Percentiles rank a stretch among this genome's conserved stretches.
Evolutionary conservation across 169 alveolate species (phyloP).

Genomic region (Plasmodium inui): DNA sequence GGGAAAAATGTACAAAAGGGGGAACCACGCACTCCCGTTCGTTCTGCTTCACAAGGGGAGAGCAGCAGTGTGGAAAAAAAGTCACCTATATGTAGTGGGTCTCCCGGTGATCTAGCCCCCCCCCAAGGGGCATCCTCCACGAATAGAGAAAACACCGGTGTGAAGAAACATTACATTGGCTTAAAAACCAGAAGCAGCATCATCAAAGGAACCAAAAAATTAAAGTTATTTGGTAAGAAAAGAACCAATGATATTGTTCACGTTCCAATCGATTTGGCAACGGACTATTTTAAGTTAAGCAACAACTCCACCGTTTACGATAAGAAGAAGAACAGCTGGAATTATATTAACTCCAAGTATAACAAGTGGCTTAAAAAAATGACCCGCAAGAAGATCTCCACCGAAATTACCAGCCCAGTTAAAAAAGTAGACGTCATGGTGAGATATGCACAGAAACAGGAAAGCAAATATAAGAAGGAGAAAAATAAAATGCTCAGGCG

Average conservation of each 20-base stretch:
- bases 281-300: constrained; percentile 56
- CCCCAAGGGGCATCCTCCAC: neutral
- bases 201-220: constrained; percentile 72
- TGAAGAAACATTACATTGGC: constrained; percentile 54
- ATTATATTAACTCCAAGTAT: constrained; percentile 59
- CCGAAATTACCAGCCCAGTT: constrained; percentile 50
- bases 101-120: neutral
- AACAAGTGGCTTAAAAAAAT: constrained; percentile 69
- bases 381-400: constrained; percentile 18
- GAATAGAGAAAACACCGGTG: neutral
- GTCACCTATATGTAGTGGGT: neutral
- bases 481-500: constrained; percentile 36
- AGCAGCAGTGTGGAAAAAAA: neutral
- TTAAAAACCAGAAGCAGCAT: constrained; percentile 56
- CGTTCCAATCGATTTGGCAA: constrained; percentile 59
- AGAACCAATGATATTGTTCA: constrained; percentile 28
- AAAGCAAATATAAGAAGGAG: constrained; percentile 68
- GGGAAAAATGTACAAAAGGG: neutral
- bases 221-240: constrained; percentile 67
- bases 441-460: constrained; percentile 63
- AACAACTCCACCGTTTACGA: constrained; percentile 42
- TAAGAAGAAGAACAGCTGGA: constrained; percentile 65
- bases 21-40: neutral
- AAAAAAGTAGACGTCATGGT: constrained; percentile 61
- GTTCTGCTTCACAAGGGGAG: constrained; percentile 13